These are phyloP conservation scores for Solanum pimpinellifolium DNA, from an alignment of 257 asterid genomes.

Conservation along the genomic window DNA sequence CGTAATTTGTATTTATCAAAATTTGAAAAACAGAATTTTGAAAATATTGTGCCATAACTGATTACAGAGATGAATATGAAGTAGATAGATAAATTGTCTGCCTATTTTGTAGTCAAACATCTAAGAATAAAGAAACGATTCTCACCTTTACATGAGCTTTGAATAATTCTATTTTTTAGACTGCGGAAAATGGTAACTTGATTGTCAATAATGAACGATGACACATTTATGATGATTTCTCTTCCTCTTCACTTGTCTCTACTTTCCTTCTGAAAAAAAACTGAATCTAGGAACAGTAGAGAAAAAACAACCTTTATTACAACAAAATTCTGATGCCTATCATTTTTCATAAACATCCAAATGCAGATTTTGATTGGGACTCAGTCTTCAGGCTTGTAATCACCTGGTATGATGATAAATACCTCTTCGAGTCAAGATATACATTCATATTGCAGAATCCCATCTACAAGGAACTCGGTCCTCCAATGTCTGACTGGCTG, in stretches of 20 bases:
- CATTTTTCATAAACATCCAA: background rate
- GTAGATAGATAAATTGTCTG: background rate
- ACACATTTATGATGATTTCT: background rate
- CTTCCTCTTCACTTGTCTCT: background rate
- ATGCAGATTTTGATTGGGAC: background rate
- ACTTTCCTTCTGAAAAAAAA: background rate
- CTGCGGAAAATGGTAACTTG: background rate
- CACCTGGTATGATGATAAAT: background rate
- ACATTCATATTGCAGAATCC: background rate
- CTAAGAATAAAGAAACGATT: background rate
- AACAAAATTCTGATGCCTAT: background rate
- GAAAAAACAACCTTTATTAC: background rate
- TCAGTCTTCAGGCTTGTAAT: background rate
- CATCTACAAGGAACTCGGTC: background rate
- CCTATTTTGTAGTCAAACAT: background rate
- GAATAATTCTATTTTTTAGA: background rate
- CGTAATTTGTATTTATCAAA: background rate
- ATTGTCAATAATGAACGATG: background rate
- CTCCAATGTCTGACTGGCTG: background rate
- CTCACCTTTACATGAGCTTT: background rate
- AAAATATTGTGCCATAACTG: background rate
- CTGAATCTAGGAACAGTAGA: background rate
- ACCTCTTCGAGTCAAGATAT: background rate
- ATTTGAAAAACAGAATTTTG: background rate
- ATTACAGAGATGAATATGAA: background rate